Conservation (phyloP, 768 basidiomycete genomes). For the Boletus pseudo-olivaceus region DNA sequence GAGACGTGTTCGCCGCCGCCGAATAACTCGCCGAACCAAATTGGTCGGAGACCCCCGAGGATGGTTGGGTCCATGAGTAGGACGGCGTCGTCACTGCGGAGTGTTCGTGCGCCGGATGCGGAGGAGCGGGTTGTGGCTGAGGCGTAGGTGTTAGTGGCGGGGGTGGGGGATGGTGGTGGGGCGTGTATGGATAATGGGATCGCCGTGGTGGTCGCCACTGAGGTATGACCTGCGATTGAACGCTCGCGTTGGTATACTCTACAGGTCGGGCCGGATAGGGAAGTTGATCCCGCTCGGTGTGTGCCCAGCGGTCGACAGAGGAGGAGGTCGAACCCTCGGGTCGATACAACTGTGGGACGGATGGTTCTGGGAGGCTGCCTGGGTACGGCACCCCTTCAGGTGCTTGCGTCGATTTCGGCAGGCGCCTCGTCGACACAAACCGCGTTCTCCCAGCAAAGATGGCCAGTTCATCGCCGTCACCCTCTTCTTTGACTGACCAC, state of each 20-base stretch:
- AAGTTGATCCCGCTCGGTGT: conserved; percentile 13
- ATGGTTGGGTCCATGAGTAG: conserved; percentile 15
- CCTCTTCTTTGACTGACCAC: conserved; percentile 54
- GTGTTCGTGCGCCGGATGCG: conserved; percentile 20
- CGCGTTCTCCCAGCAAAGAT: conserved; percentile 68
- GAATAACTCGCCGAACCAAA: conserved; percentile 11
- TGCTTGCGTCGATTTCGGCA: conserved; percentile 18
- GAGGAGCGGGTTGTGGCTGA: conserved; percentile 3
- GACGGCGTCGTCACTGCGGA: conserved; percentile 11
- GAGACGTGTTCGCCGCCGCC: conserved; percentile 4
- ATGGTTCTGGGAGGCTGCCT: not conserved
- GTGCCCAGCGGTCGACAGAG: conserved; percentile 16
- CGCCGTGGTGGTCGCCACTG: conserved; percentile 29
- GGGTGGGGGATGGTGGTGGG: conserved; percentile 13
- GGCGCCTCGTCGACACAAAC: conserved; percentile 50
- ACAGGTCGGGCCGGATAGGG: conserved; percentile 1
- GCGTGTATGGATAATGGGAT: conserved; percentile 27
- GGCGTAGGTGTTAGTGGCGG: conserved; percentile 2
- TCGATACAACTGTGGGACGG: conserved; percentile 12
- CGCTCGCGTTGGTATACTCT: conserved; percentile 4
- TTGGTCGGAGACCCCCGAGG: conserved; percentile 1
- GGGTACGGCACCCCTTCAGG: not conserved
- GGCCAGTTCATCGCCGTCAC: conserved; percentile 57
- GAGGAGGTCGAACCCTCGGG: conserved; percentile 8
- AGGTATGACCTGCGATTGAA: conserved; percentile 12